A percentile compares a stretch with the other conserved stretches of the same genome.
phyloP scores from a whole-genome alignment of 805 yeast genomes.

The Candida tallmaniae region DNA sequence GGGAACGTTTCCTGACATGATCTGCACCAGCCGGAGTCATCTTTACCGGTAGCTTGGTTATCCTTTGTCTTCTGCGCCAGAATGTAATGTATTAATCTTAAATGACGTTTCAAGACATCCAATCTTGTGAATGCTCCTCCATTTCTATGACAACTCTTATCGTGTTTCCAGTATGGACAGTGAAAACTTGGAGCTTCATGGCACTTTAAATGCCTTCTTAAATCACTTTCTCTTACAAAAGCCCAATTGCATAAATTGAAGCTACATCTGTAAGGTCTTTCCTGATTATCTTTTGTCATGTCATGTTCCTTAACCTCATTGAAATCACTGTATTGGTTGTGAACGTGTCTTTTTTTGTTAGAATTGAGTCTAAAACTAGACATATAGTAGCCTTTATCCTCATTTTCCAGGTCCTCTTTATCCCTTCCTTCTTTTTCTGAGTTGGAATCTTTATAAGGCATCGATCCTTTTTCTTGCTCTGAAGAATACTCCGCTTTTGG shows the following conservation, averaged over 20 bases:
- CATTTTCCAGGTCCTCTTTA: not conserved
- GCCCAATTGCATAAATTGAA: slow-evolving; percentile 58
- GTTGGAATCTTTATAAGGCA: not conserved
- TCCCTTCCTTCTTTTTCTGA: not conserved
- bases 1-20: slow-evolving; percentile 57
- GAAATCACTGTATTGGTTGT: slow-evolving; percentile 9
- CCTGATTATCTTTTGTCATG: slow-evolving; percentile 2
- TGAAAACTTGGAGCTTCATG: slow-evolving; percentile 63
- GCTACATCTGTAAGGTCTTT: slow-evolving; percentile 35
- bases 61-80: slow-evolving; percentile 35
- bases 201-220: slow-evolving; percentile 62
- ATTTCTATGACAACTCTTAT: slow-evolving; percentile 69
- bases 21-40: slow-evolving; percentile 66
- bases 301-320: slow-evolving; percentile 6
- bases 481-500: too few relatives aligned
- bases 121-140: slow-evolving; percentile 72
- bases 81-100: slow-evolving; percentile 64
- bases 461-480: not conserved
- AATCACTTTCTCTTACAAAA: slow-evolving; percentile 64
- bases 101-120: slow-evolving; percentile 72
- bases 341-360: slow-evolving; percentile 4
- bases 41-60: slow-evolving; percentile 20
- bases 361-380: slow-evolving; percentile 1
- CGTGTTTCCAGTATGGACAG: slow-evolving; percentile 70
- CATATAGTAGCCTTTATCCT: too few relatives aligned